Conservation (phyloP, 164 flowering plant genomes). For the Berberis thunbergii region DNA sequence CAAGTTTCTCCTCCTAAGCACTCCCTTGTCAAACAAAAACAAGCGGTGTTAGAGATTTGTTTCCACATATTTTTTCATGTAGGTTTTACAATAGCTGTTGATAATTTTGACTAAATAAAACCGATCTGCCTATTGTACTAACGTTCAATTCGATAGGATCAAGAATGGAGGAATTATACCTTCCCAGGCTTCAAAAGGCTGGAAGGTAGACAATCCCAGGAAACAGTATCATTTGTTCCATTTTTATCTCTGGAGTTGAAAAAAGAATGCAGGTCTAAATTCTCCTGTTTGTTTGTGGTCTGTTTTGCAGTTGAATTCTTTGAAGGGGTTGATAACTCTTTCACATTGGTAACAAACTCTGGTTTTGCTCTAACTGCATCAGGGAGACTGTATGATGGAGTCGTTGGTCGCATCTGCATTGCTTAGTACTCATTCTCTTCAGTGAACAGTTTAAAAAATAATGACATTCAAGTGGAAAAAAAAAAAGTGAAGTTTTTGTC, state of each 20-base stretch:
- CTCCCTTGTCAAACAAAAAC: conserved; percentile 33
- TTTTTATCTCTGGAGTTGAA: conserved; percentile 22
- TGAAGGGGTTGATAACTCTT: conserved; percentile 15
- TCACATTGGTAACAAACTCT: conserved; percentile 21
- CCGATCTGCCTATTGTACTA: too few species aligned
- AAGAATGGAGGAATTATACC: conserved; percentile 28
- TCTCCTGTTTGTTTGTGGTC: conserved; percentile 33
- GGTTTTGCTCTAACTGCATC: conserved; percentile 23
- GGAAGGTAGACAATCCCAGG: conserved; percentile 63
- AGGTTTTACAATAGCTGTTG: neutral
- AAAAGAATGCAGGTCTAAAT: conserved; percentile 17
- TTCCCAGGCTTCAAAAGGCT: conserved; percentile 58
- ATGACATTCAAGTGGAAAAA: too few species aligned
- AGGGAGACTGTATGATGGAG: conserved; percentile 20
- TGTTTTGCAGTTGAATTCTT: conserved; percentile 21
- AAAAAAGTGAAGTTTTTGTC: too few species aligned
- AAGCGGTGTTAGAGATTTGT: neutral
- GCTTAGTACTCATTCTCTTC: conserved; percentile 1
- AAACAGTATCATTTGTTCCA: conserved; percentile 25
- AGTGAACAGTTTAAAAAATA: too few species aligned
- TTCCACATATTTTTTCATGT: too few species aligned
- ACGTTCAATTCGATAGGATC: neutral
- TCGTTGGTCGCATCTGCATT: conserved; percentile 33
- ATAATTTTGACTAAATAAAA: too few species aligned
- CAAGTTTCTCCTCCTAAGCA: conserved; percentile 59